Conservation (phyloP, 192 early-diverging fungal genomes). For the Bifiguratus adelaidae region DNA sequence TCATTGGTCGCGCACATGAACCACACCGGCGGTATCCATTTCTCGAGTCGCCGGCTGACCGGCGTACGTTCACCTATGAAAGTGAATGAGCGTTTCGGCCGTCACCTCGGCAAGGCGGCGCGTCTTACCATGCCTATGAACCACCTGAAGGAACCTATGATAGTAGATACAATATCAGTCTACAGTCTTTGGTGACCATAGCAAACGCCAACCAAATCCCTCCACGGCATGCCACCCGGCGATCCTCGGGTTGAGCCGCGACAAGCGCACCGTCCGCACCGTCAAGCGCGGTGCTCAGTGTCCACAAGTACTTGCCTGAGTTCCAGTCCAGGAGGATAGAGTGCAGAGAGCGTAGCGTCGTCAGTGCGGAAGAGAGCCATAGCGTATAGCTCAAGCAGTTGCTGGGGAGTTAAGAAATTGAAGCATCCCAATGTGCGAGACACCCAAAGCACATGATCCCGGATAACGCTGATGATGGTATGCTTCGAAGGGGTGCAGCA, state of each 20-base stretch:
- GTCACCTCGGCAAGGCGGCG: neutral
- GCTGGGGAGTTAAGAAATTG: no score
- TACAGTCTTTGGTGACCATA: no score
- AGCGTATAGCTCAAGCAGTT: neutral
- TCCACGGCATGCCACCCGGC: no score
- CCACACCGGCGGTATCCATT: constrained; percentile 20
- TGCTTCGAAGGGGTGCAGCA: no score
- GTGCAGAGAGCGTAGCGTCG: neutral
- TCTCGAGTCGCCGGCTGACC: constrained; percentile 12
- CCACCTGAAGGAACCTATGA: constrained; percentile 22
- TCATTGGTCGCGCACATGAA: constrained; percentile 18
- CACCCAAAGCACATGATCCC: no score
- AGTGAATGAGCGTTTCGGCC: neutral
- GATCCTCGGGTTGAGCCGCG: no score
- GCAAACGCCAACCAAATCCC: no score
- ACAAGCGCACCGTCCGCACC: no score
- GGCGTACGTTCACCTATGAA: constrained; percentile 29
- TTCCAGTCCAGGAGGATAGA: neutral
- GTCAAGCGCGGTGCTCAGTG: no score
- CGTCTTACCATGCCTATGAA: constrained; percentile 28
- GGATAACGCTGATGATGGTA: no score
- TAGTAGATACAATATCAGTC: no score
- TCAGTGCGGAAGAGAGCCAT: neutral
- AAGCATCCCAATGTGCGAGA: no score
- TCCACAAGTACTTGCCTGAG: neutral